phyloP scores from a whole-genome alignment of 805 yeast species.

The Tanozyma kutaoensis region DNA sequence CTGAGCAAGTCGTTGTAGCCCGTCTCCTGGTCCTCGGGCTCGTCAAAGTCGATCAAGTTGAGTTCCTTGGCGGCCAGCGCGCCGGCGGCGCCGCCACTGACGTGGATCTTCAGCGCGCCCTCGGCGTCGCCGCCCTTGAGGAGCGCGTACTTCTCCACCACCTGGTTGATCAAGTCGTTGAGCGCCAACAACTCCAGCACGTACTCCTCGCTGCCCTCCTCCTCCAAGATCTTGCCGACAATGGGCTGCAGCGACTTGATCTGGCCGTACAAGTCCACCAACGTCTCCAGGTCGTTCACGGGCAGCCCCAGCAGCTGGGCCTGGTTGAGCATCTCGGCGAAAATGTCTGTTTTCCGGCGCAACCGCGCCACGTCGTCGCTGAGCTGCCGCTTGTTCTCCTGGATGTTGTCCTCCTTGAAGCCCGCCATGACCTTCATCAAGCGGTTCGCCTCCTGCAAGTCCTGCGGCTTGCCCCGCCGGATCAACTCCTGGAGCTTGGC shows the following conservation, averaged over 20 bases:
- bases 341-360: conserved; percentile 72
- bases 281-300: conserved; percentile 47
- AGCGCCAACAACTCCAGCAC: conserved; percentile 53
- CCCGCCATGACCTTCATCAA: conserved; percentile 98
- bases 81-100: conserved; percentile 11
- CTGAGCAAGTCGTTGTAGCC: conserved; percentile 59
- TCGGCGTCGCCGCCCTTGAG: conserved; percentile 51
- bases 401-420: conserved; percentile 69
- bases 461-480: conserved; percentile 91
- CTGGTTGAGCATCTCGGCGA: conserved; percentile 71
- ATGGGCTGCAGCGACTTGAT: conserved; percentile 80
- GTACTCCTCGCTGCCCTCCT: conserved; percentile 50
- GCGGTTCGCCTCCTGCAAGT: conserved; percentile 89
- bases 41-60: conserved; percentile 31
- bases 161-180: conserved; percentile 62
- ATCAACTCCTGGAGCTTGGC: conserved; percentile 94
- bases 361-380: conserved; percentile 76
- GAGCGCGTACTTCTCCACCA: conserved; percentile 52
- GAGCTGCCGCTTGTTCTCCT: conserved; percentile 65
- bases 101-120: conserved; percentile 37
- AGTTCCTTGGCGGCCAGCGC: conserved; percentile 13
- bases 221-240: conserved; percentile 70
- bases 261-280: conserved; percentile 63
- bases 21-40: conserved; percentile 21
- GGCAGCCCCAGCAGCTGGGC: conserved; percentile 26